Base-by-base conservation (phyloP, 2,329 filamentous ascomycete genomes). In the Epichloe glyceriae region DNA sequence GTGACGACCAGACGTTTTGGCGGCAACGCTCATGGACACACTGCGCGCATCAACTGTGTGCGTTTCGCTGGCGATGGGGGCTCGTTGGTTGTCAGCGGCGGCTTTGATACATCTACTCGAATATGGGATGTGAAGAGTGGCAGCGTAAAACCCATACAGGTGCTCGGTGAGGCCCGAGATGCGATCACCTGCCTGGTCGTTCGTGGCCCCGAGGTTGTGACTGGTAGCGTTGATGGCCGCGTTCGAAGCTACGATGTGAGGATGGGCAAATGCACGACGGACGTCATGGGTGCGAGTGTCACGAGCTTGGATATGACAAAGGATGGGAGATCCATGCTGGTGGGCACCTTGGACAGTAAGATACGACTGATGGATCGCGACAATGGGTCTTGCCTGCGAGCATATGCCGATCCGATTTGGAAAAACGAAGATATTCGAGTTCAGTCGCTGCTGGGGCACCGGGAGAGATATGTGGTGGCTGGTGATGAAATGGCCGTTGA, bases 181-280 rank as follows among this genome's bases (percentile, higher is more conserved):
- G 78, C 80, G 49, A 73, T 90, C 26, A 76, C 68, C 22, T 68
- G 66, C 47, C 62, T 81, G 5, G 73, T 57, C 0, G 72, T 76
- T 15, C 62, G 69, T 17, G 75, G 70, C 1, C 61, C 70, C 7
- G 77, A 81, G 66, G 79, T 97, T 47, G 67, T 88, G 2, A 76
- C 79, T 1, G 88, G 85, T 0, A 90, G 87, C 64, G 87, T 95
- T 51, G 91, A 97, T 67, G 90, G 90, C 2, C 74, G 85, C 52
- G 79, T 94, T 1, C 73, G 91, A 50, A 75, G 75, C 53, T 96
- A 97, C 68, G 91, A 97, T 69, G 69, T 95, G 40, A 76, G 88
- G 50, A 85, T 80, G 74, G 90, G 90, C 0, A 73, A 72, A 49
- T 74, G 82, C 46, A 78, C 80, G 4, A 80, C 79, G 1, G 88